Percentiles rank a stretch among this genome's conserved stretches.
Evolutionary conservation across 1,284 basidiomycete genomes (phyloP).

Genomic region (Ganoderma sp.): DNA sequence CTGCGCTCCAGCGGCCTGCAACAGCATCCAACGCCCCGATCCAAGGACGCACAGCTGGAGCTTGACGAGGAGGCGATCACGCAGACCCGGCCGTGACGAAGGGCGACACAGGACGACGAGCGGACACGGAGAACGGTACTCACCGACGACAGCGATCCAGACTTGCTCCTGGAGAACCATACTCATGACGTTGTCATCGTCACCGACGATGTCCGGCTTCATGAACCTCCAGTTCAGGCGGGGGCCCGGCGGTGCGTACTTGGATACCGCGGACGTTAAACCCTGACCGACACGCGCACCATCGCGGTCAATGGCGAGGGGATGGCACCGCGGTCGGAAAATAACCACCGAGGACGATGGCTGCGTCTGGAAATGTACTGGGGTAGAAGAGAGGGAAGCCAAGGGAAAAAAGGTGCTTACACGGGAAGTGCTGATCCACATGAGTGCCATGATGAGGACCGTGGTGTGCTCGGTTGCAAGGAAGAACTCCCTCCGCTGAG

Average conservation of each 20-base stretch:
- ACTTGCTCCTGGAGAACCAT: constrained; percentile 41
- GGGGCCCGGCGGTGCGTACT: constrained; percentile 36
- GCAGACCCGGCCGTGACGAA: neutral
- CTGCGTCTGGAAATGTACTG: neutral
- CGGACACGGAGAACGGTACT: constrained; percentile 15
- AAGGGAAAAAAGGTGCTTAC: constrained; percentile 26
- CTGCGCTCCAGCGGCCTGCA: neutral
- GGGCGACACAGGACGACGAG: neutral
- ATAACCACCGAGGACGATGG: neutral
- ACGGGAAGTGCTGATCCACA: constrained; percentile 38
- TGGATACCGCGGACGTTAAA: constrained; percentile 39
- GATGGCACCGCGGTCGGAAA: neutral
- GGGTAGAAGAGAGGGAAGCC: no score
- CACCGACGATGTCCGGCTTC: constrained; percentile 32
- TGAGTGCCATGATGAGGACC: constrained; percentile 33
- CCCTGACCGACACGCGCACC: constrained; percentile 46
- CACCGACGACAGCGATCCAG: constrained; percentile 46
- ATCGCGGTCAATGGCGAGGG: constrained; percentile 47
- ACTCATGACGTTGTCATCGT: constrained; percentile 39
- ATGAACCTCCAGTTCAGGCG: constrained; percentile 42
- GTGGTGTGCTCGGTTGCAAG: constrained; percentile 33
- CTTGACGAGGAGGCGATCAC: neutral
- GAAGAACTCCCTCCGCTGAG: constrained; percentile 33
- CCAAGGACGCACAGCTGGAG: neutral
- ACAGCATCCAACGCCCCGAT: neutral